Conservation (phyloP, 2,329 filamentous ascomycete species). For the Microdochium trichocladiopsis region DNA sequence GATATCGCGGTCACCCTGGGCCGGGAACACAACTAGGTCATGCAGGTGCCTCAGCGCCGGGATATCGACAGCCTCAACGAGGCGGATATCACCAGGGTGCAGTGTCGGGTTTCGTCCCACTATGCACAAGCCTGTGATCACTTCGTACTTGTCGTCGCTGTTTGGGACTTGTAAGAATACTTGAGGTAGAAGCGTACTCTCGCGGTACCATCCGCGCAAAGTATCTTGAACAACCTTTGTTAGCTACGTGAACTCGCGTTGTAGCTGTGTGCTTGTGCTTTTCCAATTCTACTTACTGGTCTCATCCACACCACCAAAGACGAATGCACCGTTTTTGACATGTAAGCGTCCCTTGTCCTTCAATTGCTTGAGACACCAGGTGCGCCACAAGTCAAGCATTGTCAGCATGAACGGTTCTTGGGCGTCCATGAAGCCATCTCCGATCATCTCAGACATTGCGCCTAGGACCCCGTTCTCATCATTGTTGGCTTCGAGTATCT, state of each 20-base stretch:
- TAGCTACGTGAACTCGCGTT: too few species aligned
- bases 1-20: slow-evolving; percentile 74
- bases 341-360: slow-evolving; percentile 89
- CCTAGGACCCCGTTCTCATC: slow-evolving; percentile 82
- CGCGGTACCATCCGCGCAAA: slow-evolving; percentile 13
- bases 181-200: slow-evolving; percentile 59
- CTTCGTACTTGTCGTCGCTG: slow-evolving; percentile 34
- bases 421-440: slow-evolving; percentile 67
- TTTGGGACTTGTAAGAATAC: slow-evolving; percentile 76
- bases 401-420: slow-evolving; percentile 78
- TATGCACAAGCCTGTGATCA: slow-evolving; percentile 72
- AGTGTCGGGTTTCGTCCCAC: slow-evolving; percentile 90
- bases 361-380: slow-evolving; percentile 82
- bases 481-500: slow-evolving; percentile 67
- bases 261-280: too few species aligned
- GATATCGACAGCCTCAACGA: slow-evolving; percentile 77
- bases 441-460: slow-evolving; percentile 66
- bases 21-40: slow-evolving; percentile 83
- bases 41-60: slow-evolving; percentile 67
- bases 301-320: slow-evolving; percentile 87
- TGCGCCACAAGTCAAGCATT: slow-evolving; percentile 74
- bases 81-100: slow-evolving; percentile 84
- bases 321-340: slow-evolving; percentile 75
- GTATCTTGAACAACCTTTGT: not conserved
- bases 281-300: too few species aligned